phyloP scores from a whole-genome alignment of 2,329 filamentous ascomycete species.

The Colletotrichum gigasporum region DNA sequence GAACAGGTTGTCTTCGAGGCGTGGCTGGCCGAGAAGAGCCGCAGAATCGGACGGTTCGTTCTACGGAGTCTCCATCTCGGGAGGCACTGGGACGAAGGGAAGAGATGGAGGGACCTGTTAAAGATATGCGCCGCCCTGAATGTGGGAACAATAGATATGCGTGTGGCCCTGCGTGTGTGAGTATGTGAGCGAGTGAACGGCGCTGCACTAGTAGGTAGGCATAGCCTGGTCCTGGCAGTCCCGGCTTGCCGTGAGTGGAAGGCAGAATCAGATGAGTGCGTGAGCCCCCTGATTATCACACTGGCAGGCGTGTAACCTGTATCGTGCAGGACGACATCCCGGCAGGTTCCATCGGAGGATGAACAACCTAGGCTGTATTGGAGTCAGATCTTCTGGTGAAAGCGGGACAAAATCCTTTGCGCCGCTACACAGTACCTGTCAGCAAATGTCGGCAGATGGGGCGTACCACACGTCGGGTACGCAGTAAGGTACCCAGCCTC shows the following conservation, averaged over 20 bases:
- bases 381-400: conserved; percentile 16
- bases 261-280: background rate
- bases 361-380: conserved; percentile 1
- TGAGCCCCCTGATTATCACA: conserved; percentile 13
- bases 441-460: conserved; percentile 26
- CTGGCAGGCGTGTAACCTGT: background rate
- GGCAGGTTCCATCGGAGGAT: conserved; percentile 5
- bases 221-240: background rate
- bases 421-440: background rate
- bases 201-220: background rate
- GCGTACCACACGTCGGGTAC: conserved; percentile 18
- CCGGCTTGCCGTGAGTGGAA: background rate
- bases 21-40: conserved; percentile 17
- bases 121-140: conserved; percentile 20
- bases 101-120: conserved; percentile 9
- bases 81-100: conserved; percentile 3
- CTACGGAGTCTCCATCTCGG: conserved; percentile 10
- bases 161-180: background rate
- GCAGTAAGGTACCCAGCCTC: conserved; percentile 21
- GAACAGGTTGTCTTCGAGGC: conserved; percentile 2
- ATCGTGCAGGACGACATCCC: background rate
- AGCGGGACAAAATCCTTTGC: conserved; percentile 5
- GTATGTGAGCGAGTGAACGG: background rate
- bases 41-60: conserved; percentile 16
- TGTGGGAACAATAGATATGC: background rate